These are phyloP conservation scores for Fusarium torulosum DNA, from an alignment of 2,329 filamentous ascomycete species.

Conservation along the genomic window DNA sequence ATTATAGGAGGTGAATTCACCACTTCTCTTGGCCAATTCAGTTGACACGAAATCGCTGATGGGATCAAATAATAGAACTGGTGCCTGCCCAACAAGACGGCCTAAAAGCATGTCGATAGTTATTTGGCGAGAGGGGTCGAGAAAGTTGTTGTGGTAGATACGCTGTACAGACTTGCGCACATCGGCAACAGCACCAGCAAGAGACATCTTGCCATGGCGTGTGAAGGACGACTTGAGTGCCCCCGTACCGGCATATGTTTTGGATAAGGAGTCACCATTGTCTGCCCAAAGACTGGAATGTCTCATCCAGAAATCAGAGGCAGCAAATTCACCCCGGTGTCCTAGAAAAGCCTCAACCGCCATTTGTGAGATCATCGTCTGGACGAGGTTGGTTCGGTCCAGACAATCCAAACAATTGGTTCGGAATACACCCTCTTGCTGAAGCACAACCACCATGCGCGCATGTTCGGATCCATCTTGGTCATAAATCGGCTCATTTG, in stretches of 20 bases:
- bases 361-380: conserved; percentile 96
- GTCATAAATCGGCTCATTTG: conserved; percentile 64
- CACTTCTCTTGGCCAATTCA: conserved; percentile 76
- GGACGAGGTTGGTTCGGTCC: conserved; percentile 94
- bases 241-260: conserved; percentile 96
- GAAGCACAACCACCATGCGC: conserved; percentile 77
- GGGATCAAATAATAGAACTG: conserved; percentile 91
- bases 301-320: conserved; percentile 88
- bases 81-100: conserved; percentile 82
- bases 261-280: conserved; percentile 92
- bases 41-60: conserved; percentile 89
- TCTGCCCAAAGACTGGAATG: conserved; percentile 97
- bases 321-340: conserved; percentile 76
- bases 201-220: conserved; percentile 92
- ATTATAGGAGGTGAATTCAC: conserved; percentile 81
- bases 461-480: conserved; percentile 53
- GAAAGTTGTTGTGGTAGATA: conserved; percentile 97
- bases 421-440: conserved; percentile 95
- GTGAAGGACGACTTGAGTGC: conserved; percentile 97
- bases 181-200: conserved; percentile 94
- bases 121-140: conserved; percentile 91
- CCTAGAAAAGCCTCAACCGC: conserved; percentile 85
- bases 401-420: conserved; percentile 97
- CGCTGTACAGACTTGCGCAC: conserved; percentile 93
- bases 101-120: conserved; percentile 95